Evolutionary conservation across 2,329 filamentous ascomycete species (phyloP), one percentile per base, ranked within the genome.

Genomic region (Dichotomopilus funicola): DNA sequence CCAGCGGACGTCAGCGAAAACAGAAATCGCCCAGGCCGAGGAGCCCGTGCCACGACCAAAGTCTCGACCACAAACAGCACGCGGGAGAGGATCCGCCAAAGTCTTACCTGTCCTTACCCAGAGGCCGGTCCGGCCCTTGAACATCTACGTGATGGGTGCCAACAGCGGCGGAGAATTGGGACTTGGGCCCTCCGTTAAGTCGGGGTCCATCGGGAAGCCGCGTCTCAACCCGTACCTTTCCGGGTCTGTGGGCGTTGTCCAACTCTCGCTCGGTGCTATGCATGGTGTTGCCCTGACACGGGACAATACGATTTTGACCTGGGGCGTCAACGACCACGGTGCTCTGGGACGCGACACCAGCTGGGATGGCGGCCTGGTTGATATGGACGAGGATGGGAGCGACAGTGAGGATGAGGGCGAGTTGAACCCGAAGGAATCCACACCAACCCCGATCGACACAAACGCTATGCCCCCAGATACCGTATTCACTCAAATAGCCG

Each of bases 291-390:
- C 86, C 5, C 73, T 94, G 51, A 92, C 89, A 41, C 78, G 83
- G 62, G 86, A 92, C 69, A 89, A 90, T 75, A 84, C 83, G 72
- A 86, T 94, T 63, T 73, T 90, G 53, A 90, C 87, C 37, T 95
- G 89, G 89, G 89, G 89, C 49, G 89, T 92, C 62, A 94, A 94
- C 67, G 89, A 94, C 66, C 83, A 90, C 65, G 87, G 87, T 59
- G 87, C 89, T 5, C 78, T 94, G 36, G 89, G 89, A 42, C 79
- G 89, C 64, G 80, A 87, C 66, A 91, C 87, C 4, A 69, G 73
- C 2, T 82, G 80, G 73, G 78, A 81, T 4, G 82, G 80, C 41
- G 80, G 79, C 10, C 65, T 76, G 53, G 73, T 77, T 43, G 79
- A 82, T 48, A 75, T 75, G 7, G 80, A 81, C 11, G 66, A 68